Conservation (phyloP, 192 early-diverging fungal genomes). For the Phlyctochytrium bullatum region DNA sequence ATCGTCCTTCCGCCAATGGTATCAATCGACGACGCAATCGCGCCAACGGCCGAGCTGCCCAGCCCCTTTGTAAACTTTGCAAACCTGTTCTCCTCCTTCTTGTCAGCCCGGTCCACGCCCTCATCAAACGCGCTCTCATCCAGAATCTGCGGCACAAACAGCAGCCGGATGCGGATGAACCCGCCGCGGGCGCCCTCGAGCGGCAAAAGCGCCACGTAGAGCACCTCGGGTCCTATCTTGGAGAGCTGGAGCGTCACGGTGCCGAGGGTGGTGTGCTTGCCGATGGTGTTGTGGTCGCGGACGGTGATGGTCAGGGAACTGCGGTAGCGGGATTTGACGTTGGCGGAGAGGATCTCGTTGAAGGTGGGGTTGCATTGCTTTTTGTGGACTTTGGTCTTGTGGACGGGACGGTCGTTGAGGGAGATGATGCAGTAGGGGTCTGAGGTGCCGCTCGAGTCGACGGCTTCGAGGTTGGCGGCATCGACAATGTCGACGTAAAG, state of each 20-base stretch:
- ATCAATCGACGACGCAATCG: neutral
- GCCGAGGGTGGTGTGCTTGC: slow-evolving; percentile 67
- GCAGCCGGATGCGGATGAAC: slow-evolving; percentile 22
- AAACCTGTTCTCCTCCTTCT: slow-evolving; percentile 20
- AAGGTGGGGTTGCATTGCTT: slow-evolving; percentile 70
- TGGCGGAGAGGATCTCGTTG: slow-evolving; percentile 45
- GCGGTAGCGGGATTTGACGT: slow-evolving; percentile 35
- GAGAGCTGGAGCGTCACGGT: slow-evolving; percentile 36
- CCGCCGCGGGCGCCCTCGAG: slow-evolving; percentile 22
- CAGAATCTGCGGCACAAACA: slow-evolving; percentile 37
- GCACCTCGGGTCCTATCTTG: slow-evolving; percentile 23
- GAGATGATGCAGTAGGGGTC: slow-evolving; percentile 46
- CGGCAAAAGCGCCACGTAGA: slow-evolving; percentile 15
- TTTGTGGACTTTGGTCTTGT: slow-evolving; percentile 72
- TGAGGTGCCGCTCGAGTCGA: slow-evolving; percentile 49
- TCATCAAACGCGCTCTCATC: slow-evolving; percentile 9
- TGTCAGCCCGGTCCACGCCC: slow-evolving; percentile 7
- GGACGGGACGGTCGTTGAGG: slow-evolving; percentile 43
- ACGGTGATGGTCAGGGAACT: slow-evolving; percentile 54
- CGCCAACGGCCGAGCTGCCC: slow-evolving; percentile 12
- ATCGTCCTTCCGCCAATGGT: slow-evolving; percentile 8
- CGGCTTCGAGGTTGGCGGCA: slow-evolving; percentile 54
- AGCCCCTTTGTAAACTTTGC: slow-evolving; percentile 9
- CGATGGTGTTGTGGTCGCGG: slow-evolving; percentile 82
- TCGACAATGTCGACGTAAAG: slow-evolving; percentile 47